Evolutionary conservation across 352 stramenopile genomes (phyloP).

Genomic region (Globisporangium cederbergense): DNA sequence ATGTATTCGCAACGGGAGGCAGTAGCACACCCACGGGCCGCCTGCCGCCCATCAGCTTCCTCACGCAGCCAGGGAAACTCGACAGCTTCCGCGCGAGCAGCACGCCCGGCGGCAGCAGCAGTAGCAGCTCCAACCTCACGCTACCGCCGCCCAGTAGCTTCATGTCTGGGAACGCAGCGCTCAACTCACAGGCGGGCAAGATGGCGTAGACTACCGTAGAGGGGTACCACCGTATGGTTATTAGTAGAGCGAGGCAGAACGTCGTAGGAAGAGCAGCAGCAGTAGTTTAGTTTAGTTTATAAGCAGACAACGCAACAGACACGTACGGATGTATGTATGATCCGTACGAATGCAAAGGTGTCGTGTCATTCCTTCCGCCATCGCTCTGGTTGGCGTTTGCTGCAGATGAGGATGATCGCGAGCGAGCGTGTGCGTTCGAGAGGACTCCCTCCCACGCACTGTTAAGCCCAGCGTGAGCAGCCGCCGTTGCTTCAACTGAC

Average conservation of each 20-base stretch:
- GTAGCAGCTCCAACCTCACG: slow-evolving; percentile 9
- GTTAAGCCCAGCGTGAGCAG: too few species aligned
- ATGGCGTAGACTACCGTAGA: slow-evolving; percentile 35
- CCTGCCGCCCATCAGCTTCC: slow-evolving; percentile 72
- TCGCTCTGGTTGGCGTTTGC: too few species aligned
- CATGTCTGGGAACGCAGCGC: slow-evolving; percentile 29
- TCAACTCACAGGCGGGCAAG: slow-evolving; percentile 45
- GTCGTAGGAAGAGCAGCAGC: slow-evolving; percentile 5
- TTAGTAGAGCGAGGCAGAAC: background rate
- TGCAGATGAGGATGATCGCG: too few species aligned
- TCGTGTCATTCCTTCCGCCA: background rate
- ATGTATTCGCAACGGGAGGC: background rate
- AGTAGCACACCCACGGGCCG: slow-evolving; percentile 31
- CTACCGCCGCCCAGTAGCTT: slow-evolving; percentile 49
- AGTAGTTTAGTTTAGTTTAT: background rate
- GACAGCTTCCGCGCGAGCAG: slow-evolving; percentile 55
- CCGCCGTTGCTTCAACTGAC: too few species aligned
- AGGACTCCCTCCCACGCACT: too few species aligned
- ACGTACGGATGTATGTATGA: too few species aligned
- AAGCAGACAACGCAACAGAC: background rate
- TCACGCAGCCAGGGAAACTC: slow-evolving; percentile 64
- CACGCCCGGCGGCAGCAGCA: slow-evolving; percentile 17
- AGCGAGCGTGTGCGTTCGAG: too few species aligned
- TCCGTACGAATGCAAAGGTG: background rate
- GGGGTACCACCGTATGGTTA: background rate